Evolutionary conservation across 441 rosid genomes (phyloP), one percentile per base, ranked within the genome.

Genomic region (Adansonia rubrostipa): DNA sequence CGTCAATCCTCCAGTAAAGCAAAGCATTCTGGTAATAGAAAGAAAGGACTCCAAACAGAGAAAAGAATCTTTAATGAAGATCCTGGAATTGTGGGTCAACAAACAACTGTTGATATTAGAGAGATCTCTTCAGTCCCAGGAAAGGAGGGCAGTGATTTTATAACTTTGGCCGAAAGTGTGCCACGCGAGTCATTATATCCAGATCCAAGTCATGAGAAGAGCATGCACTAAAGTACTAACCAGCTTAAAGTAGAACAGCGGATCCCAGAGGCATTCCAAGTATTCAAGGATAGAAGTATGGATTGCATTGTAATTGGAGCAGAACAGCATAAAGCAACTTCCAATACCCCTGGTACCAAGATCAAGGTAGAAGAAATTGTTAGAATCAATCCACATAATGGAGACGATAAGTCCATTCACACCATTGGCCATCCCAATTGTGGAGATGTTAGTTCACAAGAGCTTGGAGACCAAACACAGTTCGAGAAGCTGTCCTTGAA

Each of bases 21-120:
- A 66, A 93, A 81, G 10, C 79, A 60, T 78, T 65, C 80, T 62
- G 69, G 80, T 78, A 86, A 81, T 9, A 61, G 76, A 14, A 86
- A 83, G 87, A 87, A 80, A 86, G 86, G 80, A 68, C 69, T 71
- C 69, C 80, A 56, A 73, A 68, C 80, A 8, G 78, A 80, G 62
- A 56, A 58, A 75, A 66, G 51, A 57, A 68, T 50, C 64, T 60
- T 48, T 47, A 56, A 66, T 56, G 74, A 42, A 77, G 79, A 83
- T 79, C 78, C 77, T 75, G 84, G 76, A 45, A 73, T 53, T 75
- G 84, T 79, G 24, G 66, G 53, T 77, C 63, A 17, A 78, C 84
- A 80, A 80, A 66, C 67, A 17, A 42, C 77, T 33, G 40, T 42
- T 14, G 17, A 5, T 19, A 51, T 67, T 61, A 67, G 69, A 73